These are phyloP conservation scores for Theileria sp. DNA, from an alignment of 169 alveolate species.

Conservation along the genomic window DNA sequence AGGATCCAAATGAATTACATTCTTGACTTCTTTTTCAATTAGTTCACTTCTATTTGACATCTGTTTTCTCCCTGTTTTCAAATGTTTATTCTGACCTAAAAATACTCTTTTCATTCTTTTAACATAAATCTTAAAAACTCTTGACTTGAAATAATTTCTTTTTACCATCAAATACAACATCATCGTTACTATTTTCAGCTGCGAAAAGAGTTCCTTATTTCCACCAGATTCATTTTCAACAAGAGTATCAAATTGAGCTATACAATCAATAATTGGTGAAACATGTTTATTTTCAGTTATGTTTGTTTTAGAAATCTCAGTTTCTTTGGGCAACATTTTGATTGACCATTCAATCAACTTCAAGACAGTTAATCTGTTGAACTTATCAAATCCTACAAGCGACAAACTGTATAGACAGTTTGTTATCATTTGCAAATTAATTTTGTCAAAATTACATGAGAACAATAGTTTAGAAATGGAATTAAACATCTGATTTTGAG, in stretches of 20 bases:
- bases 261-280: not conserved
- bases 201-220: not conserved
- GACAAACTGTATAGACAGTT: constrained; percentile 7
- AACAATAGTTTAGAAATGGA: constrained; percentile 9
- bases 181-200: not conserved
- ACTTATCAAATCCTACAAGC: constrained; percentile 26
- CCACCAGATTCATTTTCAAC: not conserved
- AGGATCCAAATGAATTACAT: not conserved
- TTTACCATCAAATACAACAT: not conserved
- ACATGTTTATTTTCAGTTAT: not conserved
- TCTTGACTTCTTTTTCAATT: not conserved
- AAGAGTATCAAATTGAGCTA: not conserved
- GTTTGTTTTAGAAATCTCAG: not conserved
- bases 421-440: constrained; percentile 22
- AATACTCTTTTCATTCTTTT: not conserved
- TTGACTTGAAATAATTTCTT: not conserved
- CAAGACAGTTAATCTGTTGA: constrained; percentile 1
- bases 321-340: not conserved
- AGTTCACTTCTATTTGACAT: not conserved
- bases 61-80: not conserved
- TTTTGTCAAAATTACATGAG: not conserved
- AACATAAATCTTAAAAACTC: not conserved
- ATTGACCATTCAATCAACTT: not conserved
- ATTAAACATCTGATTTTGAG: constrained; percentile 9
- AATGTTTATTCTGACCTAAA: not conserved